Percentiles rank a stretch among this genome's conserved stretches.
Evolutionary conservation across 129 eudicot genomes (phyloP).

Genomic region (Logfia minima): DNA sequence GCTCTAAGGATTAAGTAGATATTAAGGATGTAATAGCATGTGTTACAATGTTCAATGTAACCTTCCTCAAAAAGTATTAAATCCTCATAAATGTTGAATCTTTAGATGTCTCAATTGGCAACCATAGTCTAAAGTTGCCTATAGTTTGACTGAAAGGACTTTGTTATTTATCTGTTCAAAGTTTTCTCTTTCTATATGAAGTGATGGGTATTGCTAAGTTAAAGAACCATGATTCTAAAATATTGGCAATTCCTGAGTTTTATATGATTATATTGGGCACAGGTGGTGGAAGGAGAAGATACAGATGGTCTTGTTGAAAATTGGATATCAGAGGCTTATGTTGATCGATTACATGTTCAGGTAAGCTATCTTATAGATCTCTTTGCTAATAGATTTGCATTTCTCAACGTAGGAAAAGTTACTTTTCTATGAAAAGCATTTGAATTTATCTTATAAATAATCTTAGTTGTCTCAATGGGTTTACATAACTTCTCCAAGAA

Average conservation of each 20-base stretch:
- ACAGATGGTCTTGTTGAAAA: slow-evolving; percentile 68
- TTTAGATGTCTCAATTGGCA: slow-evolving; percentile 8
- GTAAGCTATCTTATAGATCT: slow-evolving; percentile 32
- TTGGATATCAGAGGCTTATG: slow-evolving; percentile 81
- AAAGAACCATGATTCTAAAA: slow-evolving; percentile 2
- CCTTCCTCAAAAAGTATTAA: too few relatives aligned
- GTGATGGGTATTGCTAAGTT: not conserved
- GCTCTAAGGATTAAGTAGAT: not conserved
- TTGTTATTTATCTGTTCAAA: not conserved
- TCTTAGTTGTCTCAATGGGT: not conserved
- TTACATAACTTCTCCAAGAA: not conserved
- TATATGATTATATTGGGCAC: slow-evolving; percentile 6
- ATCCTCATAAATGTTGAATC: not conserved
- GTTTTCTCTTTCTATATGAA: not conserved
- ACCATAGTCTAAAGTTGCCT: not conserved
- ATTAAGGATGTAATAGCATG: not conserved
- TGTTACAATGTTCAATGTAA: not conserved
- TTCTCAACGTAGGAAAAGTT: not conserved
- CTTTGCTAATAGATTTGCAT: not conserved
- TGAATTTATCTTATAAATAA: not conserved
- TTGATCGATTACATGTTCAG: slow-evolving; percentile 81
- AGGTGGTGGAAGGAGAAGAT: slow-evolving; percentile 96
- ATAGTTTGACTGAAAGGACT: not conserved
- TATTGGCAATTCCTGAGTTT: not conserved
- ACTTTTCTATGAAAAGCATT: not conserved